Conservation (phyloP, 1,139 yeast genomes). For the Hanseniaspora gamundiae region DNA sequence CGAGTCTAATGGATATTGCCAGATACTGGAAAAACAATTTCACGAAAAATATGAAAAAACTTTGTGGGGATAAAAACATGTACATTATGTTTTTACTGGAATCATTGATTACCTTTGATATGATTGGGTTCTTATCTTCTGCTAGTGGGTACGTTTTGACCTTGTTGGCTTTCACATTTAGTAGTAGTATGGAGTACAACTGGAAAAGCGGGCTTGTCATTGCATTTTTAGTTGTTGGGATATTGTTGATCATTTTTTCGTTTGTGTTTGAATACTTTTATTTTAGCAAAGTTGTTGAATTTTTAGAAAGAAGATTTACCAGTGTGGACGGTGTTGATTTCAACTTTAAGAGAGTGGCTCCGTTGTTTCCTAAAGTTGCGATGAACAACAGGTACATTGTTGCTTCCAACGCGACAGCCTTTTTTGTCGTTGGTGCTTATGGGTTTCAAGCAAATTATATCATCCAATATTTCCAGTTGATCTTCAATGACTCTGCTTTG, state of each 20-base stretch:
- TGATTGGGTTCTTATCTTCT: conserved; percentile 34
- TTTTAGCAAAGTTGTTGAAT: conserved; percentile 6
- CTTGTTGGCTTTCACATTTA: conserved; percentile 41
- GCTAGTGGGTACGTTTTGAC: conserved; percentile 33
- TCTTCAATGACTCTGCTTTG: conserved; percentile 28
- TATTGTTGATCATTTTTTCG: conserved; percentile 30
- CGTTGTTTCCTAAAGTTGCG: conserved; percentile 14
- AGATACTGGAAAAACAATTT: not conserved
- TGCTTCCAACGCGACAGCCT: conserved; percentile 12
- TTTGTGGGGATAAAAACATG: not conserved
- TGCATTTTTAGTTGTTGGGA: conserved; percentile 44
- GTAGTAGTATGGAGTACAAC: conserved; percentile 30
- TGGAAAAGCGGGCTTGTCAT: conserved; percentile 51
- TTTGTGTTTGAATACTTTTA: conserved; percentile 23
- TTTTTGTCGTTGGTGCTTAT: conserved; percentile 12
- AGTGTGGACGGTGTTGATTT: not conserved
- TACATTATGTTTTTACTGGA: not conserved
- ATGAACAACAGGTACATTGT: conserved; percentile 12
- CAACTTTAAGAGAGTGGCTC: conserved; percentile 7
- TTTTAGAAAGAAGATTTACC: not conserved
- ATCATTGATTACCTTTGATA: conserved; percentile 29
- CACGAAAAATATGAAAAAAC: not conserved
- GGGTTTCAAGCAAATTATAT: conserved; percentile 12
- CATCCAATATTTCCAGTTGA: conserved; percentile 18
- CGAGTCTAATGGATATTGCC: not conserved